Evolutionary conservation across 306 rosid genomes (phyloP).

Genomic region (Adenanthera pavonina): DNA sequence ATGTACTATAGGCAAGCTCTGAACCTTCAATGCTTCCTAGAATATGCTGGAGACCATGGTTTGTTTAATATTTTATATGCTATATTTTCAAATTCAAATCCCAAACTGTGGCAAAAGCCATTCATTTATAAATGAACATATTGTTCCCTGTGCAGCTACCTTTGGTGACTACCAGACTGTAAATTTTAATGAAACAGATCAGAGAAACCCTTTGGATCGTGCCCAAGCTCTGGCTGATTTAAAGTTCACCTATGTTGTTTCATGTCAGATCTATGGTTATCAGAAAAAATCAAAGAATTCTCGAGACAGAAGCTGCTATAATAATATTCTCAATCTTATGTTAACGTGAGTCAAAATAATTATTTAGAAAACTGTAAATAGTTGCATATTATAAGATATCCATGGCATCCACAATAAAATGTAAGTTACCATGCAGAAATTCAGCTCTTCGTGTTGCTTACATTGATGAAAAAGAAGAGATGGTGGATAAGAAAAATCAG

Average conservation of each 20-base stretch:
- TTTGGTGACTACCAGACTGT: conserved; percentile 51
- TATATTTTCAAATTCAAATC: conserved; percentile 30
- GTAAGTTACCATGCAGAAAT: conserved; percentile 53
- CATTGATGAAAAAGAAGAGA: conserved; percentile 79
- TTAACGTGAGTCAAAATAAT: conserved; percentile 63
- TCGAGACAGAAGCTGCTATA: conserved; percentile 63
- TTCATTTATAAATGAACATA: conserved; percentile 30
- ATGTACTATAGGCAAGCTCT: conserved; percentile 88
- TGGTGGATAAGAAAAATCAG: conserved; percentile 53
- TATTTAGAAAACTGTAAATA: conserved; percentile 23
- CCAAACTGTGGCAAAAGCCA: neutral
- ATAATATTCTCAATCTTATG: conserved; percentile 81
- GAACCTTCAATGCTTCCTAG: conserved; percentile 71
- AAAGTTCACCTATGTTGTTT: conserved; percentile 94
- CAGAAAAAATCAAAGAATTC: conserved; percentile 68
- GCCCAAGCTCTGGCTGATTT: conserved; percentile 89
- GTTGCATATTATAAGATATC: conserved; percentile 26
- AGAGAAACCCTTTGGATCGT: conserved; percentile 36
- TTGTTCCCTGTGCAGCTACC: conserved; percentile 53
- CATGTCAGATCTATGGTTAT: conserved; percentile 85
- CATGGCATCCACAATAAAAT: conserved; percentile 38
- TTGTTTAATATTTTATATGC: conserved; percentile 41
- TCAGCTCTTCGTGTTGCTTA: conserved; percentile 91
- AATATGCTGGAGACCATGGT: conserved; percentile 70
- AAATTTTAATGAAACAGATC: conserved; percentile 32